phyloP scores from a whole-genome alignment of 108 stramenopile genomes.

The Aurantiochytrium sp. region DNA sequence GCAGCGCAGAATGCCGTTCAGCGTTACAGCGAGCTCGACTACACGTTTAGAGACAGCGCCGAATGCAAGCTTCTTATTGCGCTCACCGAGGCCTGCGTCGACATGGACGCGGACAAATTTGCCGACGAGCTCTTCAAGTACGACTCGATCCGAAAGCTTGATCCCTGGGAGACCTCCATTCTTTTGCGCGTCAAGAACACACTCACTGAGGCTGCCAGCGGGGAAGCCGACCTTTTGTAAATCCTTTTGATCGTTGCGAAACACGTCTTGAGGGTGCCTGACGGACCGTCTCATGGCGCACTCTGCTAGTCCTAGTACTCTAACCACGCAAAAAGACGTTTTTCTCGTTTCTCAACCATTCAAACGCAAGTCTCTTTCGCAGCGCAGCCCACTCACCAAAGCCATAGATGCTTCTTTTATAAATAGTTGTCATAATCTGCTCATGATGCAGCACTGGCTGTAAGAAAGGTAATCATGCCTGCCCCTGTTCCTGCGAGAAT shows the following conservation, averaged over 20 bases:
- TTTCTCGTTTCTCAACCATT: too few relatives aligned
- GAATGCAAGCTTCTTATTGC: neutral
- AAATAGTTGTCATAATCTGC: neutral
- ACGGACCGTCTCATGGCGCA: too few relatives aligned
- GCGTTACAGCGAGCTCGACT: neutral
- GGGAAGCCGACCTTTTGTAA: neutral
- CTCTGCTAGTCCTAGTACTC: too few relatives aligned
- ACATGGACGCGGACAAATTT: neutral
- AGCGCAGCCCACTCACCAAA: too few relatives aligned
- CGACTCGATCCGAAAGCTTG: neutral
- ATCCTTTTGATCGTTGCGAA: too few relatives aligned
- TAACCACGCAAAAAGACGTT: too few relatives aligned
- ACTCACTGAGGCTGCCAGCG: neutral
- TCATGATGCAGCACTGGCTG: neutral
- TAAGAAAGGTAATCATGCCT: neutral
- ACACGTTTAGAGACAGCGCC: neutral
- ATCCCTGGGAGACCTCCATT: conserved; percentile 15
- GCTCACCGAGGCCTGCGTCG: neutral
- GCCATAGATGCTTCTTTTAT: too few relatives aligned
- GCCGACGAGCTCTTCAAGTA: neutral
- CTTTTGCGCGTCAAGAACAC: neutral
- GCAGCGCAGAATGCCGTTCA: neutral
- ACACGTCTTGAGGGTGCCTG: too few relatives aligned
- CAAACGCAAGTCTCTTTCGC: too few relatives aligned
- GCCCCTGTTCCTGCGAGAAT: neutral